Base-by-base conservation (phyloP, 2,329 filamentous ascomycete species). In the Hypomyces rosellus region DNA sequence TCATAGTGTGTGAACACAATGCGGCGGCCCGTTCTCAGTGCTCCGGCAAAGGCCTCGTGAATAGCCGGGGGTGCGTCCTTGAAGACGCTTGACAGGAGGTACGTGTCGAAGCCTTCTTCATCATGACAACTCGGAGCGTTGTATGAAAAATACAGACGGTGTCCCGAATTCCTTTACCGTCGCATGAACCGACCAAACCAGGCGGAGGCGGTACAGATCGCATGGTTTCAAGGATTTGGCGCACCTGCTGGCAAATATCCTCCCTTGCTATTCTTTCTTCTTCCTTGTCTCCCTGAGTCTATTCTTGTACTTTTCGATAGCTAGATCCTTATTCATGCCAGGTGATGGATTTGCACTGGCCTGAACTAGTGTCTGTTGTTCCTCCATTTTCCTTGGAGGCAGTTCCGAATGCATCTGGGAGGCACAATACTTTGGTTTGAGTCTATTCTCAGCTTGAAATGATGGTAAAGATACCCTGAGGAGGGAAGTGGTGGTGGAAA, bases 1-100 rank as follows among this genome's bases (percentile, higher is more conserved):
- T 81, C 77, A 3, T 70, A 70, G 62, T 81, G 76, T 2, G 75
- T 75, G 52, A 81, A 73, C 1, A 73, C 66, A 33, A 69, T 59
- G n/a, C 56, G 56, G 54, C 69, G 62, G 15, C 59, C 34, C 0
- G 57, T 61, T 22, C 51, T 46, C 14, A 64, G 46, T n/a, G 58
- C 58, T 2, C 40, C 41, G 14, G 56, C 37, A 49, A 66, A 61
- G 1, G 63, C 56, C 13, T 39, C 46, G 2, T 50, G 52, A 3
- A 67, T n/a, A 0, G 53, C 43, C 5, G 52, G 25, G 2, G 63
- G 62, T 3, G 40, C 58, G 0, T 51, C 15, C 3, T 50, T 13
- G 16, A 45, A 51, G 2, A 65, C 51, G 3, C 44, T 22, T 0
- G 53, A 54, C 16, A 61, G 15, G 1, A 65, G 41, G 46, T 56